Conservation (phyloP, 2,329 filamentous ascomycete genomes). For the Cladophialophora bantiana region DNA sequence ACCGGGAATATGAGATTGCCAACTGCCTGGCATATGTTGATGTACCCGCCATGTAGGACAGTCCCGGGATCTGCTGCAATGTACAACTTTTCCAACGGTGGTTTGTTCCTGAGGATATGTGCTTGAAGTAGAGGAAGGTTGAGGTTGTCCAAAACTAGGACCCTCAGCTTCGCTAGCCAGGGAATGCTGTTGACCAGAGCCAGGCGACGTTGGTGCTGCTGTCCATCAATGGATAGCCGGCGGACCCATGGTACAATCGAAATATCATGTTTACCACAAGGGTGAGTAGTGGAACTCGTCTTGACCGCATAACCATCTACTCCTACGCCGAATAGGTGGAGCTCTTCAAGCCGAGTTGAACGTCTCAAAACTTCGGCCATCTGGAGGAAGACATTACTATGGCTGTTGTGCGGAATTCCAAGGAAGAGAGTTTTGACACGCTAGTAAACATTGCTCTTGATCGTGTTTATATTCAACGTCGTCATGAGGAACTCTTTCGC, state of each 20-base stretch:
- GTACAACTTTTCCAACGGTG: slow-evolving; percentile 27
- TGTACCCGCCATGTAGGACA: slow-evolving; percentile 25
- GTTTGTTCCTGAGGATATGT: slow-evolving; percentile 35
- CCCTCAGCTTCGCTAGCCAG: slow-evolving; percentile 25
- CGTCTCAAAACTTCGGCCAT: slow-evolving; percentile 20
- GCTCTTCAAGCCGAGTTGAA: slow-evolving; percentile 29
- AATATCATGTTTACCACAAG: slow-evolving; percentile 29
- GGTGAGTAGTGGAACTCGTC: slow-evolving; percentile 25
- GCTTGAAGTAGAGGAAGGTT: slow-evolving; percentile 32
- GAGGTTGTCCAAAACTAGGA: slow-evolving; percentile 34
- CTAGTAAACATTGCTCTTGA: slow-evolving; percentile 13
- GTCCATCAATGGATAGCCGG: slow-evolving; percentile 28
- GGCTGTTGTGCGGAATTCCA: slow-evolving; percentile 29
- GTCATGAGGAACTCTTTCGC: slow-evolving; percentile 15
- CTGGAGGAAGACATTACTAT: slow-evolving; percentile 10
- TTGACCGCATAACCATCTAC: slow-evolving; percentile 22
- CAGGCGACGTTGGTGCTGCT: slow-evolving; percentile 19
- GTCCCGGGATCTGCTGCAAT: slow-evolving; percentile 33
- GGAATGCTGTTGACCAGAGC: slow-evolving; percentile 23
- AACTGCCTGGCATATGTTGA: neutral
- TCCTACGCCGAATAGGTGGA: slow-evolving; percentile 35
- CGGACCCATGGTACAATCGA: neutral
- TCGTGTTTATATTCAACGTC: neutral
- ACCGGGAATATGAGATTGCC: slow-evolving; percentile 12
- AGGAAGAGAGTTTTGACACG: slow-evolving; percentile 28